Evolutionary conservation across 345 rosid genomes (phyloP).

Genomic region (Arabidopsis thaliana): DNA sequence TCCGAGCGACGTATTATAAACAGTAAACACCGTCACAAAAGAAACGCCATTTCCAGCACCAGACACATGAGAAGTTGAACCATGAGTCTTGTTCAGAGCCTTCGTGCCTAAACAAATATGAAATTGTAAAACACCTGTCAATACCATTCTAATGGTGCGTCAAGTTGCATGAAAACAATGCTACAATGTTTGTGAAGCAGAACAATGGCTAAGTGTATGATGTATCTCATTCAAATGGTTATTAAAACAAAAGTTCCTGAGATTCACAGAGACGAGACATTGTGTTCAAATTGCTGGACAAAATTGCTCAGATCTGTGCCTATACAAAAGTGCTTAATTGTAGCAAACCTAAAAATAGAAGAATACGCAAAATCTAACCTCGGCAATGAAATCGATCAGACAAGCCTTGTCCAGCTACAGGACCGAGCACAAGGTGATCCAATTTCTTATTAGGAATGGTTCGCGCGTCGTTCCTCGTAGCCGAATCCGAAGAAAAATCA

Average conservation of each 20-base stretch:
- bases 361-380: constrained; percentile 51
- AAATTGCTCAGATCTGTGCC: neutral
- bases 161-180: neutral
- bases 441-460: constrained; percentile 54
- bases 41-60: constrained; percentile 52
- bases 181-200: neutral
- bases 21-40: constrained; percentile 77
- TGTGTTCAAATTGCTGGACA: neutral
- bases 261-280: constrained; percentile 9
- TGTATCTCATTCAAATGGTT: constrained; percentile 1
- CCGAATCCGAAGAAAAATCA: constrained; percentile 54
- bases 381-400: constrained; percentile 79
- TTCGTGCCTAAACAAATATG: constrained; percentile 57
- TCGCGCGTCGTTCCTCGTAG: constrained; percentile 28
- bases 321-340: neutral
- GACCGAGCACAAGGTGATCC: constrained; percentile 77
- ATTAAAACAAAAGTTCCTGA: neutral
- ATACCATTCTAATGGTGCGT: neutral
- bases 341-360: constrained; percentile 9
- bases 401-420: constrained; percentile 81
- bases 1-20: constrained; percentile 58
- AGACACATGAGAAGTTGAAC: constrained; percentile 41
- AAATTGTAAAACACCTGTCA: constrained; percentile 5
- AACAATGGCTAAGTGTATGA: constrained; percentile 23
- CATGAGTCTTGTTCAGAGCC: constrained; percentile 71